Base-by-base conservation (phyloP, 202 grass and related monocot species). In the Cymbopogon flexuosus region DNA sequence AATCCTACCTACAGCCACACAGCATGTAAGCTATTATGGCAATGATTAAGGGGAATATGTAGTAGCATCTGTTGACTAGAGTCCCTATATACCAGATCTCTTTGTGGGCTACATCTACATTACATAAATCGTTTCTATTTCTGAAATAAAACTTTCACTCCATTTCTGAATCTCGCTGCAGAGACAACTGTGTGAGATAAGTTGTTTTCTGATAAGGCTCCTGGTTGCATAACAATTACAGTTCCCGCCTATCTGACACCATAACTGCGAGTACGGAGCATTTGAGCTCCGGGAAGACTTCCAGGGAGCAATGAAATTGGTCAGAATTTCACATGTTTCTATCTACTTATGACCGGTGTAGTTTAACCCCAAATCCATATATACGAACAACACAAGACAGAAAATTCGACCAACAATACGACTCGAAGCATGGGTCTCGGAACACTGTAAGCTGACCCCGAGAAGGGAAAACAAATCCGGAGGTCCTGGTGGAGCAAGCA, bases 391-490 rank as follows among this genome's bases (percentile, higher is more conserved):
- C 30, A 65, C 45, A 54, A 41, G 33, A n/a, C 63, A 27, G 15
- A 71, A 52, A 62, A 58, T 29, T 84, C 27, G 75, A 45, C n/a
- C 27, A 7, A 29, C 35, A 72, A 36, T 72, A 56, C 12, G 11
- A 40, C 31, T 68, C 40, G 9, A 15, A 52, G 62, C 68, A 83
- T 71, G 54, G n/a, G 52, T 56, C 68, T 75, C 41, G 62, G 63
- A 54, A 65, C 52, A 67, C 52, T n/a, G 41, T 19, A 19, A 86
- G 68, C 79, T 79, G 51, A 68, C 33, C 18, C 18, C 51, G 19
- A 76, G 60, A 82, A 88, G 30, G 56, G 14, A 72, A 61, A 79
- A 77, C 42, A 51, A 71, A 82, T 87, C 77, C 37, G 69, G 62
- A 60, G 72, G 15, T 62, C 46, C 19, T 22, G 57, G 72, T 39